Percentiles rank a stretch among this genome's conserved stretches.
phyloP scores from a whole-genome alignment of 306 rosid species.

The Vigna trinervia region DNA sequence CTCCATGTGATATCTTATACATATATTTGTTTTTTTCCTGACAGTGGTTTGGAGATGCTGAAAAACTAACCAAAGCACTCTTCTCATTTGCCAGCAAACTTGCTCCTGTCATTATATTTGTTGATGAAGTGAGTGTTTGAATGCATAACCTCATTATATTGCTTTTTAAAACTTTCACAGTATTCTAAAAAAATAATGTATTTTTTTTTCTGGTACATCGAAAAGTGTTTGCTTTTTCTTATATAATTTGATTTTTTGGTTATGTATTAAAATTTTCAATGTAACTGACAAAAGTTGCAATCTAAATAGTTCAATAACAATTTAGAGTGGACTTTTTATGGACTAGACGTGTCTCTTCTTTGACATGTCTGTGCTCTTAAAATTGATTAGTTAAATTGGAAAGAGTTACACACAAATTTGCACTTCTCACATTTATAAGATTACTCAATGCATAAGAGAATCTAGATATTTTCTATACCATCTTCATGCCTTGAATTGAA shows the following conservation, averaged over 20 bases:
- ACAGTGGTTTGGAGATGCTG: slow-evolving; percentile 99
- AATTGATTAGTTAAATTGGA: slow-evolving; percentile 20
- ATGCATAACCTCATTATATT: slow-evolving; percentile 29
- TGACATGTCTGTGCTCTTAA: background rate
- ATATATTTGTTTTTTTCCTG: slow-evolving; percentile 40
- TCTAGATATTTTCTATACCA: too few species aligned
- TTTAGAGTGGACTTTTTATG: background rate
- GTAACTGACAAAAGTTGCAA: background rate
- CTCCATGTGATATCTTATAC: slow-evolving; percentile 21
- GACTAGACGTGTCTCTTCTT: background rate
- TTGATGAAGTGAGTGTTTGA: slow-evolving; percentile 77
- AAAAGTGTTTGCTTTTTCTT: too few species aligned
- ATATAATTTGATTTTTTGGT: background rate
- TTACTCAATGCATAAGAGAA: too few species aligned
- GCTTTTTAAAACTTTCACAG: slow-evolving; percentile 11
- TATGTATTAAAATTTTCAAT: background rate
- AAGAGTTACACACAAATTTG: too few species aligned
- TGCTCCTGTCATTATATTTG: slow-evolving; percentile 96
- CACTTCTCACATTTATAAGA: too few species aligned
- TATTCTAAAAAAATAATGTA: slow-evolving; percentile 3
- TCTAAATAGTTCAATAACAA: slow-evolving; percentile 4
- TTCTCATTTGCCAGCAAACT: slow-evolving; percentile 98
- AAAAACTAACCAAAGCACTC: slow-evolving; percentile 95
- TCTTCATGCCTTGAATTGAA: too few species aligned
- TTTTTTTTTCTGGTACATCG: too few species aligned